Conservation (phyloP, 1,139 yeast genomes). For the Geotrichum siamense region DNA sequence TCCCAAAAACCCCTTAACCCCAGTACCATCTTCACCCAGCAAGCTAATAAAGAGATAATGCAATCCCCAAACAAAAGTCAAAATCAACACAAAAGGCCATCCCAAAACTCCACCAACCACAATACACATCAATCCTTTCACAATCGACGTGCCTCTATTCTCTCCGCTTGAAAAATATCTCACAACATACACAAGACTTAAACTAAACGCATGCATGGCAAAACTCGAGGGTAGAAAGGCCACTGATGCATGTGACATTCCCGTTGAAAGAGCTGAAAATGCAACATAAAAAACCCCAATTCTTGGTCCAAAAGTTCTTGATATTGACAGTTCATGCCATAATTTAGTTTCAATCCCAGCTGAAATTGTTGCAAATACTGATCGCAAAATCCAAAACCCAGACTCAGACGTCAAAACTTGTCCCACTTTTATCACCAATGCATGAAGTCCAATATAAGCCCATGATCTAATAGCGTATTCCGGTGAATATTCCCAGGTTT, state of each 20-base stretch:
- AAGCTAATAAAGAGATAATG: slow-evolving; percentile 7
- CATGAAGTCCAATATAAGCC: slow-evolving; percentile 46
- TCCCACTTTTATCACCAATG: slow-evolving; percentile 24
- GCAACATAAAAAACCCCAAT: slow-evolving; percentile 56
- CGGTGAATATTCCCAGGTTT: slow-evolving; percentile 97
- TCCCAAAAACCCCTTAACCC: slow-evolving; percentile 6
- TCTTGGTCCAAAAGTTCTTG: slow-evolving; percentile 7
- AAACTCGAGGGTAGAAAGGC: slow-evolving; percentile 81
- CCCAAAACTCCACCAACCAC: slow-evolving; percentile 71
- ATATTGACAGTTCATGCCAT: slow-evolving; percentile 26
- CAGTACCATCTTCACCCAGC: slow-evolving; percentile 1
- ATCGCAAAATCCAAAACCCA: slow-evolving; percentile 48
- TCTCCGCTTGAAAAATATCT: slow-evolving; percentile 27
- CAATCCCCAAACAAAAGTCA: slow-evolving; percentile 36
- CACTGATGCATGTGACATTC: slow-evolving; percentile 80
- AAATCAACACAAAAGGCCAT: slow-evolving; percentile 80
- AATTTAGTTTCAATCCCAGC: slow-evolving; percentile 49
- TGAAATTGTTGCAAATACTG: slow-evolving; percentile 47
- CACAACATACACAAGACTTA: slow-evolving; percentile 45
- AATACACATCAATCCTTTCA: slow-evolving; percentile 44
- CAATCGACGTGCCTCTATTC: slow-evolving; percentile 20
- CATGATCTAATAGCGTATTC: slow-evolving; percentile 83
- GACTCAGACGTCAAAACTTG: slow-evolving; percentile 1
- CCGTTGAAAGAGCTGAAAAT: slow-evolving; percentile 46
- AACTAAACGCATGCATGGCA: slow-evolving; percentile 61